phyloP scores from a whole-genome alignment of 2,329 filamentous ascomycete genomes.

The Fusarium algeriense region DNA sequence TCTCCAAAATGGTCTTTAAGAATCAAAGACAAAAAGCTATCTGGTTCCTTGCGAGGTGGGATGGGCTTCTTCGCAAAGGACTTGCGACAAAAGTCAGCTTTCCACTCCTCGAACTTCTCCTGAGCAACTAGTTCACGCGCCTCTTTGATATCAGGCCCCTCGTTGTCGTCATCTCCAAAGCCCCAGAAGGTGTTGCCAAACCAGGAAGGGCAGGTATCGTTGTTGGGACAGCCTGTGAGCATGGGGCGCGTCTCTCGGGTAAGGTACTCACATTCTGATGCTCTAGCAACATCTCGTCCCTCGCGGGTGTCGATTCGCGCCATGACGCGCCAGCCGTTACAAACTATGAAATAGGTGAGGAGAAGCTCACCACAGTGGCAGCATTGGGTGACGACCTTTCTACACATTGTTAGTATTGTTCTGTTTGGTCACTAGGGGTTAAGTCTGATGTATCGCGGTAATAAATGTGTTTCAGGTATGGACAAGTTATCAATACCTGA shows the following conservation, averaged over 20 bases:
- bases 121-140: conserved; percentile 1
- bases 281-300: background rate
- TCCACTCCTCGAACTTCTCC: conserved; percentile 10
- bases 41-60: background rate
- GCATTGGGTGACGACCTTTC: conserved; percentile 9
- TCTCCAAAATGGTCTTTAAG: background rate
- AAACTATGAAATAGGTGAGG: conserved; percentile 1
- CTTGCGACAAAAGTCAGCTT: conserved; percentile 21
- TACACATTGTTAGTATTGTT: conserved; percentile 12
- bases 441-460: background rate
- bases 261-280: background rate
- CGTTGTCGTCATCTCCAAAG: background rate
- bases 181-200: background rate
- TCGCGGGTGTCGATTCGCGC: background rate
- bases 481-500: background rate
- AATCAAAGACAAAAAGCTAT: conserved; percentile 4
- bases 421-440: no score
- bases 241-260: background rate
- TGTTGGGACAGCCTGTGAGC: conserved; percentile 28
- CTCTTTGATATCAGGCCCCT: background rate
- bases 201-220: conserved; percentile 29
- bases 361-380: conserved; percentile 30
- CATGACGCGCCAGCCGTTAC: conserved; percentile 1
- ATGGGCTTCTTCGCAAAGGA: conserved; percentile 6
- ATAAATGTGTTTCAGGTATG: background rate